Conservation (phyloP, 495 filamentous ascomycete genomes). For the Tuber borchii region DNA sequence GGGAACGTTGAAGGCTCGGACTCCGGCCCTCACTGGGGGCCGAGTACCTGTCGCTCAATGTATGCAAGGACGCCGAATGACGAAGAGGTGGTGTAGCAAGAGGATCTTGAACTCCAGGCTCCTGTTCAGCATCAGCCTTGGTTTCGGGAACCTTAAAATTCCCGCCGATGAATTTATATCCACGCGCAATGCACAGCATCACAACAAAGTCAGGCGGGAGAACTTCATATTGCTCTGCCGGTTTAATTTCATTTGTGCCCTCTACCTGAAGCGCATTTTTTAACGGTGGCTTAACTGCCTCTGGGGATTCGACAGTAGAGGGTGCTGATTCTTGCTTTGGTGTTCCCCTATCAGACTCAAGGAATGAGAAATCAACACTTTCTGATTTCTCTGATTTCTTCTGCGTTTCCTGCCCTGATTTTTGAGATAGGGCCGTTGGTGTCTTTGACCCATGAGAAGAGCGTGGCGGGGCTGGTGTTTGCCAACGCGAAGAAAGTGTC, state of each 20-base stretch:
- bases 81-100: constrained; percentile 25
- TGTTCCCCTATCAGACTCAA: constrained; percentile 20
- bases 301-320: constrained; percentile 14
- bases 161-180: constrained; percentile 32
- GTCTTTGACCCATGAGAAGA: neutral
- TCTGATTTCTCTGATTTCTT: neutral
- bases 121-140: constrained; percentile 17
- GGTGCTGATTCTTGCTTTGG: constrained; percentile 11
- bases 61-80: constrained; percentile 35
- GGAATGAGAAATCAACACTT: constrained; percentile 27
- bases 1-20: constrained; percentile 38
- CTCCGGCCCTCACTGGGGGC: constrained; percentile 16
- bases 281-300: constrained; percentile 13
- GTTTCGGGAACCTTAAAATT: constrained; percentile 26
- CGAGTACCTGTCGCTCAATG: constrained; percentile 17
- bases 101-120: constrained; percentile 8
- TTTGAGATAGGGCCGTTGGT: neutral
- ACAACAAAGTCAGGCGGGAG: constrained; percentile 38
- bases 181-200: constrained; percentile 19
- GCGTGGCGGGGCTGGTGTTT: constrained; percentile 19
- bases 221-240: constrained; percentile 11
- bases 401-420: neutral
- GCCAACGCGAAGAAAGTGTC: constrained; percentile 35
- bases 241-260: constrained; percentile 26
- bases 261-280: constrained; percentile 23